Percentiles rank a stretch among this genome's conserved stretches.
These are phyloP conservation scores for Parmelia sp. DNA, from an alignment of 495 filamentous ascomycete species.

Conservation along the genomic window DNA sequence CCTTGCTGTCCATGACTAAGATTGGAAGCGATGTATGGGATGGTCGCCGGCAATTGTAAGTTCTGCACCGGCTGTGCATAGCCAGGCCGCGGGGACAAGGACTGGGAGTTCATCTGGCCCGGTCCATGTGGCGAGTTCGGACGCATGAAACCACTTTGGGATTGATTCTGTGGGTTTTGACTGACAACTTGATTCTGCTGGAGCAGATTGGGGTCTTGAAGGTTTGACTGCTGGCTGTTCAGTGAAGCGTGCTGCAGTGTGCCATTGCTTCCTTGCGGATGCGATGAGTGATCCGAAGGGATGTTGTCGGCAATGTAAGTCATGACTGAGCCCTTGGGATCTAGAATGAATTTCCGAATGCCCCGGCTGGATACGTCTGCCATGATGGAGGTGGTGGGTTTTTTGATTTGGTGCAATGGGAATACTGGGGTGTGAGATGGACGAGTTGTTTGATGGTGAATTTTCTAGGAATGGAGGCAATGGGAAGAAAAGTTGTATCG, in stretches of 20 bases:
- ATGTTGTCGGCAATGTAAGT: slow-evolving; percentile 17
- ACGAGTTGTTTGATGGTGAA: not conserved
- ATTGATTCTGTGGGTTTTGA: slow-evolving; percentile 1
- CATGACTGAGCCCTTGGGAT: slow-evolving; percentile 12
- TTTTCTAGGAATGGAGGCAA: not conserved
- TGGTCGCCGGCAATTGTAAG: not conserved
- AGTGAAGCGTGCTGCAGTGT: not conserved
- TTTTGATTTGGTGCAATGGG: not conserved
- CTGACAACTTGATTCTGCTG: slow-evolving; percentile 4
- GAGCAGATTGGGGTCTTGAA: not conserved
- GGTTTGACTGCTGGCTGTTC: not conserved
- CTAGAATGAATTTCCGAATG: slow-evolving; percentile 12
- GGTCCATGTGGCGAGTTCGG: not conserved
- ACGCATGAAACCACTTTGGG: not conserved
- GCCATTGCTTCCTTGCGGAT: slow-evolving; percentile 7
- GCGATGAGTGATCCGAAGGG: slow-evolving; percentile 1
- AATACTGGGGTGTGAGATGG: not conserved
- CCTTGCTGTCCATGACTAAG: not conserved
- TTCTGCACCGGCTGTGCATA: slow-evolving; percentile 9
- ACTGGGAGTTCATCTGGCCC: not conserved
- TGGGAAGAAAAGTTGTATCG: not conserved
- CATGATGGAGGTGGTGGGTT: not conserved
- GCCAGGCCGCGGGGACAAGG: slow-evolving; percentile 2
- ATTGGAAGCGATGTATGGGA: slow-evolving; percentile 11
- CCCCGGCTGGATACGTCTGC: slow-evolving; percentile 9